phyloP scores from a whole-genome alignment of 2,329 filamentous ascomycete species.

The Colletotrichum sp. region DNA sequence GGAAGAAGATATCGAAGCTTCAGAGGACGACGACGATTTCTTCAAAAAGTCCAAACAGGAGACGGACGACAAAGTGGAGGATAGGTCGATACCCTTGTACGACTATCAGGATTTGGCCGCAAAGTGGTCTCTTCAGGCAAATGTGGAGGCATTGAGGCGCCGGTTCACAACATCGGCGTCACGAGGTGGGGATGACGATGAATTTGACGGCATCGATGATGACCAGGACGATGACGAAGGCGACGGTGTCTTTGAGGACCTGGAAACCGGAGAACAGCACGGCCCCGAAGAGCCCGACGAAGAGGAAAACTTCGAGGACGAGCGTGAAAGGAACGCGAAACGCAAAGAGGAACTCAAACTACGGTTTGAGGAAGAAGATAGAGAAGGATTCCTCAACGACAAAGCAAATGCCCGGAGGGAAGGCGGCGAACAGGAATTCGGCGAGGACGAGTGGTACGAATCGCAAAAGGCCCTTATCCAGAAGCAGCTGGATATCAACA shows the following conservation, averaged over 20 bases:
- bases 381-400: slow-evolving; percentile 93
- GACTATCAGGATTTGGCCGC: slow-evolving; percentile 81
- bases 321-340: slow-evolving; percentile 88
- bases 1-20: slow-evolving; percentile 63
- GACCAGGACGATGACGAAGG: slow-evolving; percentile 53
- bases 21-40: slow-evolving; percentile 65
- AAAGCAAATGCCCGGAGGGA: slow-evolving; percentile 79
- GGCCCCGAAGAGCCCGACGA: slow-evolving; percentile 43
- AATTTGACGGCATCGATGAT: slow-evolving; percentile 57
- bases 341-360: slow-evolving; percentile 94
- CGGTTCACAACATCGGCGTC: slow-evolving; percentile 78
- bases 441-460: slow-evolving; percentile 99
- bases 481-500: slow-evolving; percentile 97
- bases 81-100: slow-evolving; percentile 78
- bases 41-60: slow-evolving; percentile 69
- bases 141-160: slow-evolving; percentile 74
- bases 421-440: slow-evolving; percentile 79
- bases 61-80: slow-evolving; percentile 77
- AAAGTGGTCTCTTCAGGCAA: slow-evolving; percentile 85
- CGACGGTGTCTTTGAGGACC: slow-evolving; percentile 66
- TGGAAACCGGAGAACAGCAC: slow-evolving; percentile 76
- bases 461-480: slow-evolving; percentile 93
- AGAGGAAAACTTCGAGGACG: slow-evolving; percentile 73
- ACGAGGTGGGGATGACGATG: slow-evolving; percentile 41
- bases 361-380: slow-evolving; percentile 95